phyloP scores from a whole-genome alignment of 2,329 filamentous ascomycete species.

The Colletotrichum chlorophyti region DNA sequence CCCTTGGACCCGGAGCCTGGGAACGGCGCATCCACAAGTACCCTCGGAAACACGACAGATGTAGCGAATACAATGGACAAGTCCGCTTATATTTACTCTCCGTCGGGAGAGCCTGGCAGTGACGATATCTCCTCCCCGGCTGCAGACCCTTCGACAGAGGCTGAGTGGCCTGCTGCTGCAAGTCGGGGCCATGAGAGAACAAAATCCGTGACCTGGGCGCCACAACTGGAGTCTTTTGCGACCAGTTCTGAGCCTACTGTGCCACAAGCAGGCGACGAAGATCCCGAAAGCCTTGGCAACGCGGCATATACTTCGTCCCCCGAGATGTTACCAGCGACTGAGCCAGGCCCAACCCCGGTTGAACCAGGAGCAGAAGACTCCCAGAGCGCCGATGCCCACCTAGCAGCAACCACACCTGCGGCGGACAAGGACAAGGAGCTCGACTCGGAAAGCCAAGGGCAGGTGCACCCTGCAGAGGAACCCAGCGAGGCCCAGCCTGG shows the following conservation, averaged over 20 bases:
- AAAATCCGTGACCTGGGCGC: slow-evolving; percentile 28
- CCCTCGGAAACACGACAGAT: slow-evolving; percentile 26
- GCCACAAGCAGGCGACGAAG: neutral
- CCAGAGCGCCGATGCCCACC: neutral
- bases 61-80: slow-evolving; percentile 30
- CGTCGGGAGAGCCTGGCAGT: slow-evolving; percentile 25
- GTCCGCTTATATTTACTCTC: slow-evolving; percentile 28
- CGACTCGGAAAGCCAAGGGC: slow-evolving; percentile 12
- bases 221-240: slow-evolving; percentile 13
- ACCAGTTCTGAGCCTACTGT: neutral
- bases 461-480: slow-evolving; percentile 10
- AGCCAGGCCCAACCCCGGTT: neutral
- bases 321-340: neutral
- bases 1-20: slow-evolving; percentile 27
- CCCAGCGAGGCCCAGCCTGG: neutral
- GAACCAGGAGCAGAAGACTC: neutral
- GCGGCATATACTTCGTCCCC: neutral
- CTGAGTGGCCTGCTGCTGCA: slow-evolving; percentile 9
- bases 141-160: slow-evolving; percentile 16
- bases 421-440: slow-evolving; percentile 20
- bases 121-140: slow-evolving; percentile 17
- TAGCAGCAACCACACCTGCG: neutral
- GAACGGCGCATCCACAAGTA: slow-evolving; percentile 24
- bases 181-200: slow-evolving; percentile 13
- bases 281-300: neutral